phyloP scores from a whole-genome alignment of 129 eudicot species.

The Chrysanthemum seticuspe region DNA sequence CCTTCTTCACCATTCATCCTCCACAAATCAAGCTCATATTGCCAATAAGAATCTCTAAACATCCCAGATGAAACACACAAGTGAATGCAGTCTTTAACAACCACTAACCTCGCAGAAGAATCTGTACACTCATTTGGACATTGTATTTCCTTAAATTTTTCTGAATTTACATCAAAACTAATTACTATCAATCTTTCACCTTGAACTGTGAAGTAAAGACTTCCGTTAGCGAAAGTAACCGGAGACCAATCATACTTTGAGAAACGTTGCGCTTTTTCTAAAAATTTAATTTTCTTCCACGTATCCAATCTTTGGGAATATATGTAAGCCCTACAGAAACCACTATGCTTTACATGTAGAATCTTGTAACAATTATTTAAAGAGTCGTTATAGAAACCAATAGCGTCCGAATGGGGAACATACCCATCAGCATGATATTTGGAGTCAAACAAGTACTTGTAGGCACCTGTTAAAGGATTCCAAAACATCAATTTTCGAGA shows the following conservation, averaged over 20 bases:
- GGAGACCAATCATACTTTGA: not conserved
- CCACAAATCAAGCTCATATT: not conserved
- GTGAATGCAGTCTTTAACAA: not conserved
- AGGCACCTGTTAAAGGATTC: not conserved
- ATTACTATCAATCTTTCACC: not conserved
- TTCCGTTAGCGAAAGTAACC: not conserved
- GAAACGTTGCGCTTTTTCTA: not conserved
- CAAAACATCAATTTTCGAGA: not conserved
- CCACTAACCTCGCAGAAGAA: not conserved
- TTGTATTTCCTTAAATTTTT: not conserved
- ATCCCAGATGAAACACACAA: not conserved
- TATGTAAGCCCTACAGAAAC: not conserved
- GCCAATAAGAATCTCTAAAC: not conserved
- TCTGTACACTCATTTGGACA: not conserved
- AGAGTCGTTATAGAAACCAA: not conserved
- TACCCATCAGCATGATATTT: not conserved
- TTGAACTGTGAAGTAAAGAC: not conserved
- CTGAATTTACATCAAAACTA: not conserved
- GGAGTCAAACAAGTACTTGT: not conserved
- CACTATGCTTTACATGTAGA: not conserved
- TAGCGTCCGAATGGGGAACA: not conserved
- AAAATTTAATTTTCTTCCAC: not conserved
- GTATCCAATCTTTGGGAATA: not conserved
- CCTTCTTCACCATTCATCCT: not conserved
- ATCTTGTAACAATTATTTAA: not conserved